phyloP scores from a whole-genome alignment of 2,329 filamentous ascomycete genomes.

The Diplodia corticola region DNA sequence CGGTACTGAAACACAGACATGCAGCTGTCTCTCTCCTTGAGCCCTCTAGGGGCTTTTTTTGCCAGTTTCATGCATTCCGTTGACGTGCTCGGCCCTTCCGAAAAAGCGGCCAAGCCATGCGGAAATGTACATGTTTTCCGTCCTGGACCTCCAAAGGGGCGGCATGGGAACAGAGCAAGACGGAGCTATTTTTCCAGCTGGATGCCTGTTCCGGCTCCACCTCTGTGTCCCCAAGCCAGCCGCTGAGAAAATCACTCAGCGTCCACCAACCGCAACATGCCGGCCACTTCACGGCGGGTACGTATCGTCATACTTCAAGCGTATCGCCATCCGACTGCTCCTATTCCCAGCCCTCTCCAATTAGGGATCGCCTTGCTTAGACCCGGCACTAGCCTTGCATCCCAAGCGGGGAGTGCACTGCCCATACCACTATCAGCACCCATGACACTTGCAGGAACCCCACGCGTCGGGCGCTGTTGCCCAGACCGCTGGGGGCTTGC shows the following conservation, averaged over 20 bases:
- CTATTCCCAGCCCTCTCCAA: not conserved
- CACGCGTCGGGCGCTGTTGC: slow-evolving; percentile 17
- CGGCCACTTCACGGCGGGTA: slow-evolving; percentile 5
- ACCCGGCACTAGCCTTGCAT: slow-evolving; percentile 11
- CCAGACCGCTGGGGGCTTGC: slow-evolving; percentile 16
- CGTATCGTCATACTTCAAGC: not conserved
- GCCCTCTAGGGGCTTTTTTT: not conserved
- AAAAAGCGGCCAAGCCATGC: not conserved
- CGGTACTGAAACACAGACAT: not conserved
- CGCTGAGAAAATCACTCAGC: slow-evolving; percentile 14
- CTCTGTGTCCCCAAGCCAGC: not conserved
- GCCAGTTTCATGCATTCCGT: not conserved
- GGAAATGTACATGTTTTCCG: not conserved
- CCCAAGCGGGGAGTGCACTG: slow-evolving; percentile 10
- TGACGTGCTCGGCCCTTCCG: not conserved
- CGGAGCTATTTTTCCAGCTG: slow-evolving; percentile 1
- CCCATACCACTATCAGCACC: slow-evolving; percentile 11
- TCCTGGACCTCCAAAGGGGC: not conserved
- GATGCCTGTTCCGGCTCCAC: slow-evolving; percentile 12
- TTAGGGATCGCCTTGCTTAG: not conserved
- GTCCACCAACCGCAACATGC: slow-evolving; percentile 1
- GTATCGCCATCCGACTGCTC: slow-evolving; percentile 1
- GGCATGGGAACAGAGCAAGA: not conserved
- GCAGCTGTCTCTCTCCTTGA: not conserved
- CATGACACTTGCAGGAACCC: slow-evolving; percentile 18